Evolutionary conservation across 202 grass and related monocot genomes (phyloP), one percentile per base, ranked within the genome.

Genomic region (Bolboschoenoplectus hybrid): DNA sequence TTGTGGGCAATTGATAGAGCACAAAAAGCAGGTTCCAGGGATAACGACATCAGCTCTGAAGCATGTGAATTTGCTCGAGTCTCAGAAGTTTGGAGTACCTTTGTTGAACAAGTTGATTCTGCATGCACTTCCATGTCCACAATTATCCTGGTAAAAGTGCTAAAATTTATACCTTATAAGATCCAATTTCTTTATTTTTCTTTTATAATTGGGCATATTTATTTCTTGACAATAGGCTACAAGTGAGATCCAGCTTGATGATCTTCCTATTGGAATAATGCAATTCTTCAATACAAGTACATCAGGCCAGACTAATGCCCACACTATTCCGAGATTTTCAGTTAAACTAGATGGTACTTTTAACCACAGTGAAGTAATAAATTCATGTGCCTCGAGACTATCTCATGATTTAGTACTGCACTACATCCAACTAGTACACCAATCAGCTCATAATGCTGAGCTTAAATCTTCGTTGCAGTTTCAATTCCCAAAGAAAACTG

Each of bases 21-120:
- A 70, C 38, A 76, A 89, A 79, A 81, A 85, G 73, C 50, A 41
- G 81, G 85, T 72, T 38, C 66, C 69, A 85, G 85, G 84, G 80
- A 89, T 84, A 72, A 66, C 86, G 86, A 70, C 20, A 60, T 60
- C 47, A 74, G 72, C 56, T 46, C 35, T 46, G 90, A 69, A 44
- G 66, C 76, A 76, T 77, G 43, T 66, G 68, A 82, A 61, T 77
- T 82, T 41, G 8, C 35, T 83, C 69, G 20, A 35, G 84, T 79
- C 82, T 91, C 96, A 82, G 90, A 95, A 92, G 81, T 91, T 74
- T 98, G 96, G 96, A 98, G 89, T 85, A 78, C 89, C 43, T 94
- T 98, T 87, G 73, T 92, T 70, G 96, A 95, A 83, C 96, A 98
- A 82, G 87, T 98, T 82, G 86, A 91, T 89, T 95, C 93, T 80